These are phyloP conservation scores for Gryganskiella cystojenkinii DNA, from an alignment of 192 early-diverging fungal species.

Conservation along the genomic window DNA sequence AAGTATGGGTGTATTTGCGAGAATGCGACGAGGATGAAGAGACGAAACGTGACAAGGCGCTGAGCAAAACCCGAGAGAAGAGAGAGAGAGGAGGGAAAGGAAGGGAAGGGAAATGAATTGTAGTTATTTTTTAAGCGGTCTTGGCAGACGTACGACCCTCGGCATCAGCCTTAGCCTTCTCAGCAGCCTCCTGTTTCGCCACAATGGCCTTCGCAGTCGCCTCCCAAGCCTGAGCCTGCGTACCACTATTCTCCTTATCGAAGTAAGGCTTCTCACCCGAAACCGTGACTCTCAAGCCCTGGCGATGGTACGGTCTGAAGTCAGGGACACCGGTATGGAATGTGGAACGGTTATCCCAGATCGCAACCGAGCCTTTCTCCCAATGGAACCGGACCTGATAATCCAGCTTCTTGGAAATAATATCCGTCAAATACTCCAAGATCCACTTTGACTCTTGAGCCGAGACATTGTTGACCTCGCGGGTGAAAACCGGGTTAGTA, in stretches of 20 bases:
- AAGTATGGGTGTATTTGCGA: too few relatives aligned
- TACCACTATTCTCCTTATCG: constrained; percentile 22
- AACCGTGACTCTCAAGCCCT: constrained; percentile 37
- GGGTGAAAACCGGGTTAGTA: constrained; percentile 73
- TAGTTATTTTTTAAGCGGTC: constrained; percentile 13
- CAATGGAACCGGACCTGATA: constrained; percentile 68
- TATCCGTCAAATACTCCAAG: constrained; percentile 66
- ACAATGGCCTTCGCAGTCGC: constrained; percentile 34
- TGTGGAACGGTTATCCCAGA: constrained; percentile 75
- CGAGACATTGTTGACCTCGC: constrained; percentile 62
- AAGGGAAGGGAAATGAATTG: neutral
- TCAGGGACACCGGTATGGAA: constrained; percentile 60
- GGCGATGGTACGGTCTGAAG: constrained; percentile 41
- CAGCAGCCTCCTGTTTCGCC: constrained; percentile 42
- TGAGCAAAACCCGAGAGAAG: neutral
- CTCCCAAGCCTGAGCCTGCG: constrained; percentile 45
- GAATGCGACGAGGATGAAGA: too few relatives aligned
- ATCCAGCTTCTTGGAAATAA: constrained; percentile 61
- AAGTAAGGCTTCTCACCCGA: constrained; percentile 45
- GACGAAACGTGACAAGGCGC: too few relatives aligned
- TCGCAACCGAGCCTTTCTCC: constrained; percentile 69
- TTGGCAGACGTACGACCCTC: constrained; percentile 5
- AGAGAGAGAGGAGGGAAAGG: neutral
- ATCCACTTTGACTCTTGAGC: constrained; percentile 65
- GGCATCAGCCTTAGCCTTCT: constrained; percentile 16